phyloP scores from a whole-genome alignment of 805 yeast genomes.

The Alloascoidea africana region DNA sequence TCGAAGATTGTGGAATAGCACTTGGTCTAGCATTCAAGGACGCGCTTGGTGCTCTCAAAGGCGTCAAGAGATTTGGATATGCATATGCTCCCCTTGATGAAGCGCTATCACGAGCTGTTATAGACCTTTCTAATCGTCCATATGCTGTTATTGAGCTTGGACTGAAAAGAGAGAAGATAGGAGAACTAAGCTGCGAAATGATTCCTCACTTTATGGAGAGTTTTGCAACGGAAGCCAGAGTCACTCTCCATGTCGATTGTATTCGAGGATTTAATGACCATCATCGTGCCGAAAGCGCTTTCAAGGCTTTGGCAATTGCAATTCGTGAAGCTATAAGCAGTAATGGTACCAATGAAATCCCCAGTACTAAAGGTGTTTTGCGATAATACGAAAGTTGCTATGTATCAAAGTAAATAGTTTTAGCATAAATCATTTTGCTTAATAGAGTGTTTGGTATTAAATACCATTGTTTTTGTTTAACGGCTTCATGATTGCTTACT shows the following conservation, averaged over 20 bases:
- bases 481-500: not conserved
- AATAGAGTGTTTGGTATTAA: too few relatives aligned
- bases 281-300: conserved; percentile 91
- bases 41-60: conserved; percentile 80
- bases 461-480: not conserved
- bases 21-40: conserved; percentile 79
- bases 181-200: conserved; percentile 90
- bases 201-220: conserved; percentile 93
- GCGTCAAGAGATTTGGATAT: conserved; percentile 83
- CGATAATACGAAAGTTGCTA: conserved; percentile 10
- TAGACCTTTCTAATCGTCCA: conserved; percentile 88
- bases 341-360: conserved; percentile 83
- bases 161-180: conserved; percentile 81
- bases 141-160: conserved; percentile 84
- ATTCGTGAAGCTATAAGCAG: conserved; percentile 69
- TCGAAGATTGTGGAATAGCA: conserved; percentile 92
- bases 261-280: conserved; percentile 90
- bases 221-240: conserved; percentile 83
- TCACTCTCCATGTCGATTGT: conserved; percentile 91
- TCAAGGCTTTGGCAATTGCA: conserved; percentile 91
- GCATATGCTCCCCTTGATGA: conserved; percentile 96
- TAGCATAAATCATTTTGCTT: too few relatives aligned
- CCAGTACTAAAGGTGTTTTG: conserved; percentile 92
- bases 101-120: conserved; percentile 91
- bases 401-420: conserved; percentile 3